Evolutionary conservation across 2,329 filamentous ascomycete species (phyloP).

Genomic region (Blumeria hordei): DNA sequence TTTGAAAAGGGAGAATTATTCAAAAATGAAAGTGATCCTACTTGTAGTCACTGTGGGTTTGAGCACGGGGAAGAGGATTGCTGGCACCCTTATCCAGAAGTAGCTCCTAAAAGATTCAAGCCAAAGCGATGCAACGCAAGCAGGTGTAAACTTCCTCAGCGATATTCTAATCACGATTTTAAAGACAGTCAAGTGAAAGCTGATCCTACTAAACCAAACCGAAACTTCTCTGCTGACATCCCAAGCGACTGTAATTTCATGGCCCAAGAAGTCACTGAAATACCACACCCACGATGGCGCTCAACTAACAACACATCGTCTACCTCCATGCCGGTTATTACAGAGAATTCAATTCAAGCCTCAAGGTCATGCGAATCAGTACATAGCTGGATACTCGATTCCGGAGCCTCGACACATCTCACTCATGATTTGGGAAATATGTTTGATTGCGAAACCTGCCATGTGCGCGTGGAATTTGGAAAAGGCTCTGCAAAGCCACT

Average conservation of each 20-base stretch:
- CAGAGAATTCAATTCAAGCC: not conserved
- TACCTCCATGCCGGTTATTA: not conserved
- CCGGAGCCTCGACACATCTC: not conserved
- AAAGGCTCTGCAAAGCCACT: slow-evolving; percentile 1
- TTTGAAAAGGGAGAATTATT: not conserved
- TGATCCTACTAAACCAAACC: not conserved
- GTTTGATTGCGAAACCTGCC: not conserved
- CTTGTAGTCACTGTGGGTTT: not conserved
- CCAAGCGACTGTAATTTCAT: too few species aligned
- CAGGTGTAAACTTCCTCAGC: not conserved
- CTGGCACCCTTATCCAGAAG: not conserved
- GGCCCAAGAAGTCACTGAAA: not conserved
- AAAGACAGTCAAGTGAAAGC: not conserved
- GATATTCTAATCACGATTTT: not conserved
- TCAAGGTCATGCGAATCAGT: not conserved
- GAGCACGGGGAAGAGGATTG: not conserved
- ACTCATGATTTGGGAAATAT: not conserved
- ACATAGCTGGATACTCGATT: not conserved
- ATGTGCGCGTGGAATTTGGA: not conserved
- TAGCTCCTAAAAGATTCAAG: not conserved
- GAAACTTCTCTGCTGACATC: not conserved
- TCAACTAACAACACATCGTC: not conserved
- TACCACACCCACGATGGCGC: not conserved
- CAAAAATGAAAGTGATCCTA: not conserved
- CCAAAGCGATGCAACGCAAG: not conserved